Evolutionary conservation across 495 filamentous ascomycete species (phyloP).

Genomic region (Elaphomyces granulatus): DNA sequence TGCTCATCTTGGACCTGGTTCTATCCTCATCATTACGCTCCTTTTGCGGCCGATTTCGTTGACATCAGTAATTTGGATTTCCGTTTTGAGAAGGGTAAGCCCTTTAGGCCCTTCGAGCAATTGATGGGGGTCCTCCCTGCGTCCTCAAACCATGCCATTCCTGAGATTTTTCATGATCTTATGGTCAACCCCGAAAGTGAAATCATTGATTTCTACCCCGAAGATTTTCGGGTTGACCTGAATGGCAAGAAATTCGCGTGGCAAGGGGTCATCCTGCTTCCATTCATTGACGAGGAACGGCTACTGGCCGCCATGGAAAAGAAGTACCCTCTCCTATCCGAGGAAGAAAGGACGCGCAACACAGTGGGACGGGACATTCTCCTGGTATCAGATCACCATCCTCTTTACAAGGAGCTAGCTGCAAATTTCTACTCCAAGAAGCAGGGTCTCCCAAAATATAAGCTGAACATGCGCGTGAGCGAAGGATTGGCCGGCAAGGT

Average conservation of each 20-base stretch:
- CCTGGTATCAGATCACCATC: conserved; percentile 66
- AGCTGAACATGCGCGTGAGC: conserved; percentile 56
- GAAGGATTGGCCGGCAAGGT: conserved; percentile 68
- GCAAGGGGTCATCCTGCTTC: conserved; percentile 88
- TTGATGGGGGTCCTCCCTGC: conserved; percentile 96
- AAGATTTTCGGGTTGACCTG: conserved; percentile 81
- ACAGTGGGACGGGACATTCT: conserved; percentile 66
- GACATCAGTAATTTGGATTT: conserved; percentile 67
- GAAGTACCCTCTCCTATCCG: conserved; percentile 62
- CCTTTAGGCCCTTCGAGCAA: conserved; percentile 91
- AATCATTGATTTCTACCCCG: conserved; percentile 95
- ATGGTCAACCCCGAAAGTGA: conserved; percentile 80
- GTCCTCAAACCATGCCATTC: conserved; percentile 81
- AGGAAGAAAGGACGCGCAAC: conserved; percentile 70
- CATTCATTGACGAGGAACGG: conserved; percentile 89
- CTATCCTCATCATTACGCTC: conserved; percentile 96
- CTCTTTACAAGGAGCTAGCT: conserved; percentile 67
- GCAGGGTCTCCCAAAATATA: conserved; percentile 46
- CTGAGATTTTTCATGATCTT: conserved; percentile 66
- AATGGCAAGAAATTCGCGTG: conserved; percentile 98
- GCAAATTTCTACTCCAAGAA: conserved; percentile 85
- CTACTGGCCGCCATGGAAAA: conserved; percentile 70
- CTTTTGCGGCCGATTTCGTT: conserved; percentile 90
- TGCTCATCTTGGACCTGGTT: conserved; percentile 99
- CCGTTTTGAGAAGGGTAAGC: conserved; percentile 69